A percentile compares a stretch with the other conserved stretches of the same genome.
phyloP scores from a whole-genome alignment of 2,329 filamentous ascomycete genomes.

The Malbranchea cinnamomea region DNA sequence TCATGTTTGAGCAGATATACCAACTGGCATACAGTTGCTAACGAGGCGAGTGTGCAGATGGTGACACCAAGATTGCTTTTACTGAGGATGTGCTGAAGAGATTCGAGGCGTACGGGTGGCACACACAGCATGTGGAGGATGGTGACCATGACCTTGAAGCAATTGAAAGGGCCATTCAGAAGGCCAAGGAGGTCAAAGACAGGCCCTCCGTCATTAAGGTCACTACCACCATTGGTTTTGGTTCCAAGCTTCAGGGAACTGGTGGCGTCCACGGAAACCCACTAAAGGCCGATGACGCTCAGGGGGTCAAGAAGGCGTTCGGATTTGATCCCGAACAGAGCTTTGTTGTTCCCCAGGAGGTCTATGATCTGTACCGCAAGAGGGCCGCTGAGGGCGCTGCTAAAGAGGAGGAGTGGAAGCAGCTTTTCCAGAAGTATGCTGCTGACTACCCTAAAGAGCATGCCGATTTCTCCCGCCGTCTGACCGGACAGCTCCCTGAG shows the following conservation, averaged over 20 bases:
- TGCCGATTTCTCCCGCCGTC: slow-evolving; percentile 67
- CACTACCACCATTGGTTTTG: slow-evolving; percentile 92
- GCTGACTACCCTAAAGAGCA: slow-evolving; percentile 63
- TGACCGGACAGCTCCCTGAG: slow-evolving; percentile 71
- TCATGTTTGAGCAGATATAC: slow-evolving; percentile 24
- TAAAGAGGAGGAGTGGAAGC: slow-evolving; percentile 87
- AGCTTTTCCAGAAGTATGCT: slow-evolving; percentile 76
- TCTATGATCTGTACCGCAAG: slow-evolving; percentile 83
- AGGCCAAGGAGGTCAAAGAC: slow-evolving; percentile 75
- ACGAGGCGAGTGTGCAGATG: too few species aligned
- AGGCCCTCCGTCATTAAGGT: slow-evolving; percentile 97
- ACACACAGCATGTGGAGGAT: slow-evolving; percentile 67
- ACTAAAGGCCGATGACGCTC: slow-evolving; percentile 85
- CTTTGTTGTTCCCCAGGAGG: slow-evolving; percentile 86
- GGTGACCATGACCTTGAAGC: slow-evolving; percentile 76
- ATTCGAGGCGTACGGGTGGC: slow-evolving; percentile 96
- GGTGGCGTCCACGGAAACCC: slow-evolving; percentile 92
- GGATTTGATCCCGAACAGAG: slow-evolving; percentile 90
- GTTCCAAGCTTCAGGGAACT: slow-evolving; percentile 84
- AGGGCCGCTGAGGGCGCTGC: slow-evolving; percentile 74
- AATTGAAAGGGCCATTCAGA: slow-evolving; percentile 78
- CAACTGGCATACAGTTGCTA: slow-evolving; percentile 8
- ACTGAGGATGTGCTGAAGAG: slow-evolving; percentile 92
- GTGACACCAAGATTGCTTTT: slow-evolving; percentile 90
- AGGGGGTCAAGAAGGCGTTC: slow-evolving; percentile 86